phyloP scores from a whole-genome alignment of 805 yeast genomes.

The Zygoascus biomembranicola region DNA sequence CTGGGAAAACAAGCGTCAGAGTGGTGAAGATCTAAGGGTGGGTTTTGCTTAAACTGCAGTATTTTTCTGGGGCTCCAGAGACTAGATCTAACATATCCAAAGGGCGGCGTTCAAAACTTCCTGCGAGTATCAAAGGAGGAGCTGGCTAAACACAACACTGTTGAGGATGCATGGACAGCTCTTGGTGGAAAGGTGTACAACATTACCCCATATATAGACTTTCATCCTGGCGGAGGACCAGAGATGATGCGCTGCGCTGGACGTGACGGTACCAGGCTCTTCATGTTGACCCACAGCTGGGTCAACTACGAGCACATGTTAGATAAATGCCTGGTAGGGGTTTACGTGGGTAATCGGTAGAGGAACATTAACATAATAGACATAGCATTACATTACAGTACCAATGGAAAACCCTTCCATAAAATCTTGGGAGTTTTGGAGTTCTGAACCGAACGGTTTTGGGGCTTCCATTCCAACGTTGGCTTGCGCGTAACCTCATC shows the following conservation, averaged over 20 bases:
- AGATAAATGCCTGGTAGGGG: slow-evolving; percentile 70
- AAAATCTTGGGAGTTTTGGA: too few species aligned
- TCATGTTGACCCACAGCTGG: slow-evolving; percentile 63
- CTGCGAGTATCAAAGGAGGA: slow-evolving; percentile 41
- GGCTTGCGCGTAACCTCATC: too few species aligned
- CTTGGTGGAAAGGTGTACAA: slow-evolving; percentile 77
- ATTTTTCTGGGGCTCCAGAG: too few species aligned
- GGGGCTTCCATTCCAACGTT: too few species aligned
- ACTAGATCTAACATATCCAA: neutral
- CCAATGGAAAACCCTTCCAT: too few species aligned
- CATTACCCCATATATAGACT: slow-evolving; percentile 71
- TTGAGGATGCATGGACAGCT: slow-evolving; percentile 80
- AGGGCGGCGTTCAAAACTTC: slow-evolving; percentile 21
- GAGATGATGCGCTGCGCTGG: slow-evolving; percentile 78
- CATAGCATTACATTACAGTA: neutral
- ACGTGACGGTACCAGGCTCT: slow-evolving; percentile 67
- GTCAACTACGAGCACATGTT: slow-evolving; percentile 79
- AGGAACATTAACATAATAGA: neutral
- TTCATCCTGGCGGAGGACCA: slow-evolving; percentile 89
- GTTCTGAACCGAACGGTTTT: too few species aligned
- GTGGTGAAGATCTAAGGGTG: slow-evolving; percentile 46
- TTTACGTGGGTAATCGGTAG: slow-evolving; percentile 18
- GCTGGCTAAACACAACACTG: slow-evolving; percentile 47
- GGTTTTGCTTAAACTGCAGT: slow-evolving; percentile 24
- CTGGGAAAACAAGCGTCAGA: slow-evolving; percentile 60